phyloP scores from a whole-genome alignment of 2,329 filamentous ascomycete species.

The Aspergillus transmontanensis region DNA sequence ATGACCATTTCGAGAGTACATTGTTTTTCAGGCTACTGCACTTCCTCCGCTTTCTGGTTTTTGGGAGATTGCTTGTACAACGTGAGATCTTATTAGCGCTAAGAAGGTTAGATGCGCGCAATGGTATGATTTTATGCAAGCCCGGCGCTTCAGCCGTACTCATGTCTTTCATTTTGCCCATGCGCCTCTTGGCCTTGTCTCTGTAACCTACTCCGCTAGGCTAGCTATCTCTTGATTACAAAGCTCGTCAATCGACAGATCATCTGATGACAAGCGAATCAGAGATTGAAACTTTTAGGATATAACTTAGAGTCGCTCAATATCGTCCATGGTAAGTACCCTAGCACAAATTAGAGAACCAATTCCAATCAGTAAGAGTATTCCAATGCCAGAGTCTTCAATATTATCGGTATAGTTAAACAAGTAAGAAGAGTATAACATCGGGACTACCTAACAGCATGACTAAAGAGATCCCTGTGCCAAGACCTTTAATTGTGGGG shows the following conservation, averaged over 20 bases:
- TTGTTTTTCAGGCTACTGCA: background rate
- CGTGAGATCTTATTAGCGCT: background rate
- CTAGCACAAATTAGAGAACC: no score
- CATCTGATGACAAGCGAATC: no score
- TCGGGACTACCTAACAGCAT: background rate
- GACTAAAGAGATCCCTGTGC: background rate
- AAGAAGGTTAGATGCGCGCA: background rate
- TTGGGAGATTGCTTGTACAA: background rate
- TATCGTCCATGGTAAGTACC: no score
- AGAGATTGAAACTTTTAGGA: no score
- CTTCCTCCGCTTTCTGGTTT: conserved; percentile 7
- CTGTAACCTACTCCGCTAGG: background rate
- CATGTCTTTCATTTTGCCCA: background rate
- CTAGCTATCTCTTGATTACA: background rate
- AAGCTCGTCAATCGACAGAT: no score
- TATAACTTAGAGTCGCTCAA: no score
- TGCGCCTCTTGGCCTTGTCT: no score
- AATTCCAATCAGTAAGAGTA: no score
- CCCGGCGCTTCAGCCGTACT: background rate
- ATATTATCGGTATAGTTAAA: no score
- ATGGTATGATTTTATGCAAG: background rate
- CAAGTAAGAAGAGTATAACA: no score
- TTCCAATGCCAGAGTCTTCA: no score
- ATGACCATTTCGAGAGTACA: background rate
- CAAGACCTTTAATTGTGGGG: conserved; percentile 1